Evolutionary conservation across 345 rosid species (phyloP), one percentile per base, ranked within the genome.

Genomic region (Eutrema yunnanense): DNA sequence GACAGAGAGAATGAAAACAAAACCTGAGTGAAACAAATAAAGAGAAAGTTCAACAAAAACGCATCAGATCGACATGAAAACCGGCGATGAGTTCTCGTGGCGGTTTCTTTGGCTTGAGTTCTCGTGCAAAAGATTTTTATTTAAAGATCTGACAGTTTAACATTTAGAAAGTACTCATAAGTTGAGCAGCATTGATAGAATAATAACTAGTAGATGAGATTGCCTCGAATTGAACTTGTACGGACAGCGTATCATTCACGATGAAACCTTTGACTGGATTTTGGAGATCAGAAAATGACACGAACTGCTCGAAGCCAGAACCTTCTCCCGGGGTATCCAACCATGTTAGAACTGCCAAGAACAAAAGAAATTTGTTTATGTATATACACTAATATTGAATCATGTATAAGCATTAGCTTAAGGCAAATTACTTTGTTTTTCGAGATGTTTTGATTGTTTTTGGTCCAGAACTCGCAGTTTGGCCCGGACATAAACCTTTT

Each of bases 381-480:
- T 41, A 10, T 41, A 14, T 16, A 38, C n/a, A 10, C 6, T 19
- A 55, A 43, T 56, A 54, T 16, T 16, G 0, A 67, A 64, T 2
- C 6, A 11, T 6, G 26, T 41, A 36, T 22, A 22, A 22, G 2
- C 26, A 22, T 22, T 22, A 50, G 13, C 7, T 4, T 7, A 2
- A 27, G 1, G 38, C 6, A 36, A 30, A 5, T 67, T 69, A 69
- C 65, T 36, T 57, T 29, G 64, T 33, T 59, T 70, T 37, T 58
- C 58, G 1, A 57, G 47, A 58, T 69, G 30, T 12, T 48, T 69
- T 5, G 57, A 46, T 22, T 12, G 47, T 13, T 58, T 58, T 58
- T 58, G 57, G 57, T 70, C 58, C 5, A 70, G 29, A 70, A 70
- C 57, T 13, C 74, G 48, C n/a, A 70, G 65, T 30, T 58, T 70